Evolutionary conservation across 192 early-diverging fungal genomes (phyloP).

Genomic region (Coemansia umbellata): DNA sequence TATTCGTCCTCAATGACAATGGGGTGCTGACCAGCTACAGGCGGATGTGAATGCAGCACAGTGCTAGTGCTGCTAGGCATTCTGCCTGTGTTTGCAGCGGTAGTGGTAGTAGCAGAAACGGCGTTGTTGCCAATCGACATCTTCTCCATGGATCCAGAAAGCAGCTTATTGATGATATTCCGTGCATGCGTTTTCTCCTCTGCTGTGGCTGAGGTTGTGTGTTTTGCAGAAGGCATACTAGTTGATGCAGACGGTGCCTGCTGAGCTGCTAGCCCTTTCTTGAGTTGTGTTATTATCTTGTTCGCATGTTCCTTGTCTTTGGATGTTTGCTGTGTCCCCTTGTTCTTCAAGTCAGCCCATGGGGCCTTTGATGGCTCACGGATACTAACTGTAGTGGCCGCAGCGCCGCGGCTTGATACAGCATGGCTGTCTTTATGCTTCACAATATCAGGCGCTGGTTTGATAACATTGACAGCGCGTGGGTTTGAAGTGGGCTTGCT

Average conservation of each 20-base stretch:
- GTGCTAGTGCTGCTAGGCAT: background rate
- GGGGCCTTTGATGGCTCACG: slow-evolving; percentile 37
- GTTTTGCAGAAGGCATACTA: background rate
- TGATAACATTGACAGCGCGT: slow-evolving; percentile 24
- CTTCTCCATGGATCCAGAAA: slow-evolving; percentile 26
- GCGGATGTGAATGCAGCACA: slow-evolving; percentile 19
- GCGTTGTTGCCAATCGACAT: slow-evolving; percentile 5
- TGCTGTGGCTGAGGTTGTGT: background rate
- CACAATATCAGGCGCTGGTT: slow-evolving; percentile 12
- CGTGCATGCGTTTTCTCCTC: slow-evolving; percentile 22
- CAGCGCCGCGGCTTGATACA: background rate
- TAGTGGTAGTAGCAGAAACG: background rate
- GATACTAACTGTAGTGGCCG: slow-evolving; percentile 12
- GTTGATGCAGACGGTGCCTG: background rate
- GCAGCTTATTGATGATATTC: slow-evolving; percentile 40
- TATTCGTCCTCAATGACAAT: slow-evolving; percentile 45
- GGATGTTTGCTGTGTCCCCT: background rate
- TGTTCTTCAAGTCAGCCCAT: slow-evolving; percentile 14
- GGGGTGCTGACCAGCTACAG: slow-evolving; percentile 31
- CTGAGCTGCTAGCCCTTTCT: background rate
- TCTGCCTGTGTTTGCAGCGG: background rate
- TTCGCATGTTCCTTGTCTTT: slow-evolving; percentile 19
- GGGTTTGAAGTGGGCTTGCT: slow-evolving; percentile 15
- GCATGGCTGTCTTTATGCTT: slow-evolving; percentile 12
- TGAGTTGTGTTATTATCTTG: slow-evolving; percentile 34